phyloP scores from a whole-genome alignment of 176 grass and related monocot species.

The Raddia distichophylla region DNA sequence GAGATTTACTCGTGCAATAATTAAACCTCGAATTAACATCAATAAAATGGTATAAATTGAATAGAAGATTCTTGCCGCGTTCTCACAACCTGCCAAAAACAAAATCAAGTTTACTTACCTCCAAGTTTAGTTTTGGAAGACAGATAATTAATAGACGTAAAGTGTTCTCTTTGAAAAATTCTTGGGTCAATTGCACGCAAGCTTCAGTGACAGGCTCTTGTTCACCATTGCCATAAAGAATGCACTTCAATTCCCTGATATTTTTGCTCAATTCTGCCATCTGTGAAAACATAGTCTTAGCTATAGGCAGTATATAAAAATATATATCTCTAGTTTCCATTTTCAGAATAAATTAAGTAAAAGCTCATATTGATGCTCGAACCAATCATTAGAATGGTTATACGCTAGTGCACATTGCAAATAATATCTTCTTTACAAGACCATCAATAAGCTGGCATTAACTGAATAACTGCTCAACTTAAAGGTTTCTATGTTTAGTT shows the following conservation, averaged over 20 bases:
- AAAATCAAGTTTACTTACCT: constrained; percentile 61
- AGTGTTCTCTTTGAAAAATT: constrained; percentile 95
- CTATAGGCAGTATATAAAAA: background rate
- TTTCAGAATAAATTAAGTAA: constrained; percentile 9
- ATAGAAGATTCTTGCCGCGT: background rate
- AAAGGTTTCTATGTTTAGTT: background rate
- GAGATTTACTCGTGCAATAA: constrained; percentile 26
- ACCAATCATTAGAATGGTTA: constrained; percentile 5
- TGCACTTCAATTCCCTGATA: constrained; percentile 92
- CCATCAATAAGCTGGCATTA: background rate
- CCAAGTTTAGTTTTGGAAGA: constrained; percentile 90
- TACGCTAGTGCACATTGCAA: background rate
- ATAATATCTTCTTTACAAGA: constrained; percentile 25
- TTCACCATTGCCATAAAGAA: constrained; percentile 91
- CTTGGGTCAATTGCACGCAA: constrained; percentile 88
- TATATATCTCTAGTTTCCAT: background rate
- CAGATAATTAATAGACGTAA: constrained; percentile 84
- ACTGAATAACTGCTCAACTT: constrained; percentile 4
- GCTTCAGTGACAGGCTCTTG: constrained; percentile 86
- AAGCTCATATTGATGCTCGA: background rate
- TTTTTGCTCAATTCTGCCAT: constrained; percentile 91
- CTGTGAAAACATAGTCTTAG: constrained; percentile 52
- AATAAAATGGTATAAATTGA: background rate
- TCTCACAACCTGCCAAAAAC: background rate
- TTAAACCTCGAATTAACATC: background rate